phyloP scores from a whole-genome alignment of 306 rosid genomes.

The Cucurbita pepo region DNA sequence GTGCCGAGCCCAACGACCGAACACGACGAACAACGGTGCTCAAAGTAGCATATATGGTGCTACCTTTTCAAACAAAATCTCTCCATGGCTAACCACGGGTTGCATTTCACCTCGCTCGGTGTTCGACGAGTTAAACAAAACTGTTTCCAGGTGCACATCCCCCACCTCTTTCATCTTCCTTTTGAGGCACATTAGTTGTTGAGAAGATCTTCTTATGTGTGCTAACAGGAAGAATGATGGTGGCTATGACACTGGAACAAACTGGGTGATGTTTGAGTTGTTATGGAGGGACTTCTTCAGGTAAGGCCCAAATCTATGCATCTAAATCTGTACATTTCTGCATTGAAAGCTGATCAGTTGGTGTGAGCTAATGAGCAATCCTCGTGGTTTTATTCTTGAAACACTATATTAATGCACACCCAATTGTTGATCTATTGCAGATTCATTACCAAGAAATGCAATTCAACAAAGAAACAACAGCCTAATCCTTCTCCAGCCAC shows the following conservation, averaged over 20 bases:
- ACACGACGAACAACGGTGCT: conserved; percentile 38
- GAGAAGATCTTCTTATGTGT: conserved; percentile 5
- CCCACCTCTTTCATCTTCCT: background rate
- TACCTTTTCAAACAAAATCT: conserved; percentile 87
- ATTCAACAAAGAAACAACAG: conserved; percentile 61
- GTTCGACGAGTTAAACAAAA: conserved; percentile 73
- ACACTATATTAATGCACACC: background rate
- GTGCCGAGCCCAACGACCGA: conserved; percentile 62
- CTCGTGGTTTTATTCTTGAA: background rate
- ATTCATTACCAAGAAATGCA: conserved; percentile 76
- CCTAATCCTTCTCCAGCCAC: conserved; percentile 46
- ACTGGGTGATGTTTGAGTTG: conserved; percentile 87
- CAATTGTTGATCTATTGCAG: conserved; percentile 22
- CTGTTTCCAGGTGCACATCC: conserved; percentile 41
- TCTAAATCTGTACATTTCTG: background rate
- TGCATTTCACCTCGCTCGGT: conserved; percentile 85
- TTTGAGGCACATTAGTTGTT: conserved; percentile 10
- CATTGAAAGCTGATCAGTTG: too few species aligned
- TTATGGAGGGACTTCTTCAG: conserved; percentile 99
- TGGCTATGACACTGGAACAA: conserved; percentile 46
- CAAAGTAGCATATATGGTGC: conserved; percentile 72
- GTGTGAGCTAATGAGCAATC: too few species aligned
- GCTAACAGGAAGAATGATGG: conserved; percentile 32
- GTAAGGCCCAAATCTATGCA: conserved; percentile 16
- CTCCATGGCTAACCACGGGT: conserved; percentile 96